Base-by-base conservation (phyloP, 2,329 filamentous ascomycete genomes). In the Volutella citrinella region DNA sequence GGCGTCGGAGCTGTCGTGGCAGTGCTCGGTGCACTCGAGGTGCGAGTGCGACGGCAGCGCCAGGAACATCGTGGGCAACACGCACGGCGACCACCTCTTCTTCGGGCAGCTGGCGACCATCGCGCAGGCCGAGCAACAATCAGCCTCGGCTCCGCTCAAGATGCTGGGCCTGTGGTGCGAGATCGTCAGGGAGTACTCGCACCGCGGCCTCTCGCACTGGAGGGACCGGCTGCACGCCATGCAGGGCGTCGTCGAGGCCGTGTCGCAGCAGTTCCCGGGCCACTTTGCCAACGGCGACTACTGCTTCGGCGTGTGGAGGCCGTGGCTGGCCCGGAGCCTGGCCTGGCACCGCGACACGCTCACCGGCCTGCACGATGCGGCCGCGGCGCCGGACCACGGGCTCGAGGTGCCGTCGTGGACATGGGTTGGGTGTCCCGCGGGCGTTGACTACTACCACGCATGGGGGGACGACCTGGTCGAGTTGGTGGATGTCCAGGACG, bases 291-390 rank as follows among this genome's bases (percentile, higher is more conserved):
- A 7, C 6, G 13, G 18, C n/a, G 30, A 32, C 5, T 32, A 32
- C 25, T n/a, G 23, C 5, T 32, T 32, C 19, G 30, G 30, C 6
- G 12, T 32, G 14, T 32, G 30, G 30, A 4, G 30, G 10, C 30
- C 30, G 8, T 32, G 23, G 16, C 13, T 32, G 5, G 10, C 7
- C n/a, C 4, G 30, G 19, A 24, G 20, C 4, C 16, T 32, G 10
- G 23, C 30, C 13, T 32, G 30, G 30, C 30, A 32, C 25, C 30
- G 30, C 6, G 17, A 32, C 14, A 32, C 30, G 14, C 19, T 32
- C 4, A 14, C n/a, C n/a, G n/a, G 19, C 9, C 13, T 14, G 19
- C 12, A 10, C n/a, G 23, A 24, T 24, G 16, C 11, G 6, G 14
- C 19, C n/a, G 30, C 10, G 10, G 12, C 30, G 6, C 10, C 15